Evolutionary conservation across 768 basidiomycete species (phyloP).

Genomic region (Gloeophyllum trabeum): DNA sequence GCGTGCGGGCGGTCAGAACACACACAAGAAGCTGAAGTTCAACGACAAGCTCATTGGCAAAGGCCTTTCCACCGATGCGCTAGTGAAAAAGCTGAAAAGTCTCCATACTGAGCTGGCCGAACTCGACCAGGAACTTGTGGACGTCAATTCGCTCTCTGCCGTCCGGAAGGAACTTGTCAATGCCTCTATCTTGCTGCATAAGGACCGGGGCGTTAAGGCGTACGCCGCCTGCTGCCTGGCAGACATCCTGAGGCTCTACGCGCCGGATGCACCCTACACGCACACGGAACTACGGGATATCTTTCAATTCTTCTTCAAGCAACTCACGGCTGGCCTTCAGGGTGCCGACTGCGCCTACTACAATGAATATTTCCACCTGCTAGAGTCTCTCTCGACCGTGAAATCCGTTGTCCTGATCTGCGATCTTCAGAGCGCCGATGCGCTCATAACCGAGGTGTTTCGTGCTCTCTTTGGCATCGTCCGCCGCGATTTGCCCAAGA

Average conservation of each 20-base stretch:
- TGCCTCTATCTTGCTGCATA: slow-evolving; percentile 79
- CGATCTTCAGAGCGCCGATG: slow-evolving; percentile 81
- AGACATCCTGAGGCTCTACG: slow-evolving; percentile 86
- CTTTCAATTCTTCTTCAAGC: slow-evolving; percentile 92
- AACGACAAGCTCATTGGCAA: slow-evolving; percentile 74
- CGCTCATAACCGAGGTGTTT: slow-evolving; percentile 76
- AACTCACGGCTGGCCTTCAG: slow-evolving; percentile 66
- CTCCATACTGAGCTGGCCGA: slow-evolving; percentile 69
- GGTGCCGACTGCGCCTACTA: slow-evolving; percentile 77
- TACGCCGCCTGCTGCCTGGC: slow-evolving; percentile 91
- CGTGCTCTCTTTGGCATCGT: slow-evolving; percentile 74
- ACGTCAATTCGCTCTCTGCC: slow-evolving; percentile 54
- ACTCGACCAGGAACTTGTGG: slow-evolving; percentile 82
- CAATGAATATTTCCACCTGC: slow-evolving; percentile 88
- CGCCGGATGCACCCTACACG: slow-evolving; percentile 95
- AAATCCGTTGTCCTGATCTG: slow-evolving; percentile 92
- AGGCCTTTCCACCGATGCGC: slow-evolving; percentile 65
- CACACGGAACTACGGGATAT: slow-evolving; percentile 85
- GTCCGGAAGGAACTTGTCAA: slow-evolving; percentile 74
- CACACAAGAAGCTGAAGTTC: slow-evolving; percentile 60
- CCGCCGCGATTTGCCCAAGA: slow-evolving; percentile 62
- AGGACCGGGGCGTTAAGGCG: slow-evolving; percentile 92
- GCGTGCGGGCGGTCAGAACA: slow-evolving; percentile 39
- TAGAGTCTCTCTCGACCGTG: slow-evolving; percentile 87
- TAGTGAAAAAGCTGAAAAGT: slow-evolving; percentile 78